Conservation (phyloP, 2,329 filamentous ascomycete species). For the Aureobasidium sp. region DNA sequence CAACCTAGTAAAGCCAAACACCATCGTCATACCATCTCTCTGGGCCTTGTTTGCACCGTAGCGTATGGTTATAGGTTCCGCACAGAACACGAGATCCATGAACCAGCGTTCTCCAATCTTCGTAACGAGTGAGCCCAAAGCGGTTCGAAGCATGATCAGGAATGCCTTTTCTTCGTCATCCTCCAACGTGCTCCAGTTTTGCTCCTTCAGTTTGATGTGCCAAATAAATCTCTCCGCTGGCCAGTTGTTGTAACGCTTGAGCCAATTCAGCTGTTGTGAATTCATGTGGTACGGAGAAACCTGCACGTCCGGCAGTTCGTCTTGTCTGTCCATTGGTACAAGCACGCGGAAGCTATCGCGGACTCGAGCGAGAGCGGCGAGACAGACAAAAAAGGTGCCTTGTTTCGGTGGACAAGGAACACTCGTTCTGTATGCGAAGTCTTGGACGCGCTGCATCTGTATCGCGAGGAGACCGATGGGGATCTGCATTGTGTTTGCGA, state of each 20-base stretch:
- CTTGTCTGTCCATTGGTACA: constrained; percentile 31
- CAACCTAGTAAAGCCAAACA: constrained; percentile 39
- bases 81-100: constrained; percentile 35
- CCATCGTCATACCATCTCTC: constrained; percentile 25
- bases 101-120: constrained; percentile 33
- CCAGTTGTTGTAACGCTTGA: constrained; percentile 27
- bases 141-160: constrained; percentile 25
- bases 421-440: constrained; percentile 43
- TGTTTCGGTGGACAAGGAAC: constrained; percentile 29
- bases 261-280: constrained; percentile 24
- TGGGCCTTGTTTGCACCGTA: constrained; percentile 19
- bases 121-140: constrained; percentile 22
- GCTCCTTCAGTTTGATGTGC: constrained; percentile 12
- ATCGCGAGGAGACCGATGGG: constrained; percentile 51
- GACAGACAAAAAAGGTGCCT: constrained; percentile 29
- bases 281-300: constrained; percentile 24
- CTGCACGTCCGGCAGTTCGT: constrained; percentile 37
- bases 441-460: constrained; percentile 57
- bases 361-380: constrained; percentile 26
- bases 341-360: constrained; percentile 35
- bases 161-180: constrained; percentile 30
- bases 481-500: constrained; percentile 69
- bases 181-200: constrained; percentile 13
- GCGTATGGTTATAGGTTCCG: constrained; percentile 28
- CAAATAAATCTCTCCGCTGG: constrained; percentile 19